Percentiles rank a stretch among this genome's conserved stretches.
These are phyloP conservation scores for Cordyceps tenuipes DNA, from an alignment of 2,329 filamentous ascomycete species.

Conservation along the genomic window DNA sequence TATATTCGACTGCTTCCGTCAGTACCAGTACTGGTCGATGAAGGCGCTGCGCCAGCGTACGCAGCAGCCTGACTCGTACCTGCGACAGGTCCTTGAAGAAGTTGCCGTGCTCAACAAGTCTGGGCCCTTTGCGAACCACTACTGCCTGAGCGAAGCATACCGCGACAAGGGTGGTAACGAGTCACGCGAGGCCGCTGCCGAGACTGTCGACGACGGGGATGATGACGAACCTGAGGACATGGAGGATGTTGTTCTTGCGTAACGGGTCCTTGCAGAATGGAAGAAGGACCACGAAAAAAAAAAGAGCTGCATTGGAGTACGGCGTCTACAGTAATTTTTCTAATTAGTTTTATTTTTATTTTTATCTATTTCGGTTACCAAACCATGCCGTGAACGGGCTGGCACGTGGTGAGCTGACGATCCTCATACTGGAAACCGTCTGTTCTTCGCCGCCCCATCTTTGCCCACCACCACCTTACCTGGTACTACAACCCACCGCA, in stretches of 20 bases:
- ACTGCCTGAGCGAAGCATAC: conserved; percentile 62
- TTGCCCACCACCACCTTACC: no score
- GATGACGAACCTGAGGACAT: conserved; percentile 66
- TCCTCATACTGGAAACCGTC: no score
- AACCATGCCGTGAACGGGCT: not conserved
- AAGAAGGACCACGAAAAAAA: not conserved
- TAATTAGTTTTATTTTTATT: not conserved
- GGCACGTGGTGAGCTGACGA: not conserved
- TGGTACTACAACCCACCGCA: not conserved
- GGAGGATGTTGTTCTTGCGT: conserved; percentile 55
- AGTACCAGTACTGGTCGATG: conserved; percentile 92
- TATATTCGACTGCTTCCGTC: conserved; percentile 74
- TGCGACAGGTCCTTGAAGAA: conserved; percentile 75
- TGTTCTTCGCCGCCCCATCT: not conserved
- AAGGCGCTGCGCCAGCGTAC: conserved; percentile 70
- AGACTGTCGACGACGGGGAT: conserved; percentile 53
- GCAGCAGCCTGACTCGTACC: conserved; percentile 85
- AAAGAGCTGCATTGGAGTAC: not conserved
- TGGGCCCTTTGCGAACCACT: conserved; percentile 78
- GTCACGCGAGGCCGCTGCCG: conserved; percentile 46
- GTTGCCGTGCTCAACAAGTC: conserved; percentile 76
- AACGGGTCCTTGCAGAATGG: not conserved
- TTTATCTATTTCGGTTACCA: no score
- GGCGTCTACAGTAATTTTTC: not conserved
- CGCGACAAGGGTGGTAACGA: conserved; percentile 30